These are phyloP conservation scores for Curvularia lunata DNA, from an alignment of 2,329 filamentous ascomycete genomes.

Conservation along the genomic window DNA sequence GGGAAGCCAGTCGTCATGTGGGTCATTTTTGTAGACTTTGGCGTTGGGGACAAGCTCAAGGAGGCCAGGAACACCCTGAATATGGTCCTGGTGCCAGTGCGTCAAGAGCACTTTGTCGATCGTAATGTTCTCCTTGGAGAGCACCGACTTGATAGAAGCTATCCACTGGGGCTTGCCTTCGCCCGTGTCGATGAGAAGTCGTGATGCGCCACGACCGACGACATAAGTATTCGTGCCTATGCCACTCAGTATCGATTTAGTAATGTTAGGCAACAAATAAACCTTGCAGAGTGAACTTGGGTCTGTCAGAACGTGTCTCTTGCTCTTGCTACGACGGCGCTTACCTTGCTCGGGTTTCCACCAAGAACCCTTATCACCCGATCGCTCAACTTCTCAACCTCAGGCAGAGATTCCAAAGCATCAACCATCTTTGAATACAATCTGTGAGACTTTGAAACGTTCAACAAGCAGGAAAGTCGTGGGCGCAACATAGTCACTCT, in stretches of 20 bases:
- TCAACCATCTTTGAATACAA: slow-evolving; percentile 61
- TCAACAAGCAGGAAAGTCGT: slow-evolving; percentile 30
- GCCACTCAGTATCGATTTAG: slow-evolving; percentile 20
- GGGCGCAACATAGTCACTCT: slow-evolving; percentile 38
- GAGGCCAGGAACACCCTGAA: slow-evolving; percentile 75
- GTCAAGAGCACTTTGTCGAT: slow-evolving; percentile 78
- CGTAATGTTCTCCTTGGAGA: slow-evolving; percentile 71
- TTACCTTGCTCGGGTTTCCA: slow-evolving; percentile 85
- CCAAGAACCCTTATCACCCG: slow-evolving; percentile 83
- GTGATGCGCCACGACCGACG: slow-evolving; percentile 72
- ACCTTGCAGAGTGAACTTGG: slow-evolving; percentile 70
- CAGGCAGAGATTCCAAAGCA: slow-evolving; percentile 69
- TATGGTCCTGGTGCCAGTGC: slow-evolving; percentile 92
- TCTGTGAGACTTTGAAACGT: slow-evolving; percentile 26
- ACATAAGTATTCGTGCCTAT: slow-evolving; percentile 93
- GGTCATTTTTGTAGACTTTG: slow-evolving; percentile 70
- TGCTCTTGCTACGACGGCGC: slow-evolving; percentile 10
- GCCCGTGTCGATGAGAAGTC: slow-evolving; percentile 89
- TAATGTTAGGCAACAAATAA: slow-evolving; percentile 6
- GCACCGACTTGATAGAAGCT: slow-evolving; percentile 65
- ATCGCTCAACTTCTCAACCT: slow-evolving; percentile 78
- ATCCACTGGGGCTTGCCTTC: slow-evolving; percentile 81
- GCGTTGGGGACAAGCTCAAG: slow-evolving; percentile 67
- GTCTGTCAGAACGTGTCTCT: slow-evolving; percentile 22
- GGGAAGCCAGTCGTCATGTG: slow-evolving; percentile 56